Evolutionary conservation across 805 yeast species (phyloP).

Genomic region (Candida dendrica): DNA sequence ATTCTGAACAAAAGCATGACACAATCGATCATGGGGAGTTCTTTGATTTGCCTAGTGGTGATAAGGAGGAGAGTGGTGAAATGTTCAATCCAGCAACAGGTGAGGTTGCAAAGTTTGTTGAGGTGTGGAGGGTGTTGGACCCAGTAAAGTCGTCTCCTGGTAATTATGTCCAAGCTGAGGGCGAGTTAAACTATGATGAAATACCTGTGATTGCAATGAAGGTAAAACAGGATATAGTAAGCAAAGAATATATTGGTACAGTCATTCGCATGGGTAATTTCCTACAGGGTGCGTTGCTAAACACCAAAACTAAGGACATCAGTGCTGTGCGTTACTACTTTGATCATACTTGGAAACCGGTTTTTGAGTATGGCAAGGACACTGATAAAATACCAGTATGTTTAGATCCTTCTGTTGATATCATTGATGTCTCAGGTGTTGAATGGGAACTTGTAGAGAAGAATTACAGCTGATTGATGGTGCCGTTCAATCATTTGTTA

Average conservation of each 20-base stretch:
- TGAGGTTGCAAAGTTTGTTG: slow-evolving; percentile 35
- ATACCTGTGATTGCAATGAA: not conserved
- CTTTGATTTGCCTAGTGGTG: slow-evolving; percentile 25
- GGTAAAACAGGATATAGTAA: slow-evolving; percentile 1
- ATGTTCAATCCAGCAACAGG: slow-evolving; percentile 43
- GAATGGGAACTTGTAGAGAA: slow-evolving; percentile 13
- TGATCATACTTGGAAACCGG: slow-evolving; percentile 8
- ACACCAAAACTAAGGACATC: slow-evolving; percentile 16
- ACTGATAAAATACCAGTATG: slow-evolving; percentile 11
- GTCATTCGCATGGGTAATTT: slow-evolving; percentile 43
- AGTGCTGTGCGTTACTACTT: slow-evolving; percentile 12
- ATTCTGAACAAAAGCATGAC: not conserved
- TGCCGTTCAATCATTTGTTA: too few relatives aligned
- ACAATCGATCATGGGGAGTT: not conserved
- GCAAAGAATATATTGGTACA: slow-evolving; percentile 31
- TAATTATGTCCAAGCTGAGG: slow-evolving; percentile 24
- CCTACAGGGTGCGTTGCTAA: slow-evolving; percentile 39
- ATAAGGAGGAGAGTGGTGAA: slow-evolving; percentile 42
- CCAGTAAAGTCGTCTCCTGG: slow-evolving; percentile 28
- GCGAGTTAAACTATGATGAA: slow-evolving; percentile 35
- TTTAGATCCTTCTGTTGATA: slow-evolving; percentile 9
- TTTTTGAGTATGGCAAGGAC: slow-evolving; percentile 14
- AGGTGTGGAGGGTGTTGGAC: slow-evolving; percentile 48
- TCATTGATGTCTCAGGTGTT: slow-evolving; percentile 4
- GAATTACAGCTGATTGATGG: not conserved